phyloP scores from a whole-genome alignment of 805 yeast species.

The Metschnikowia lochheadii region DNA sequence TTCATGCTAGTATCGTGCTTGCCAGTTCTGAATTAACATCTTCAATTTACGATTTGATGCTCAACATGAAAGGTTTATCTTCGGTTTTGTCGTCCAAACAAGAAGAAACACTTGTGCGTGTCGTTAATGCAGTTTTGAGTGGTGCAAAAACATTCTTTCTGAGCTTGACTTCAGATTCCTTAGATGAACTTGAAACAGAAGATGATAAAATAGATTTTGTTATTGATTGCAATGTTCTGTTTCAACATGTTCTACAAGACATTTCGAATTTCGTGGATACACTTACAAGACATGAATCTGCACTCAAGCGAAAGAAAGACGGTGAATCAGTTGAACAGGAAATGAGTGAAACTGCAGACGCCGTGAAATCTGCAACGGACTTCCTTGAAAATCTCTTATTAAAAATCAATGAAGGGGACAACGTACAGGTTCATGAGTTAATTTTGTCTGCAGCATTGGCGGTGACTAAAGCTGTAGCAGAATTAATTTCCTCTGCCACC shows the following conservation, averaged over 20 bases:
- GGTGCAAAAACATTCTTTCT: conserved; percentile 60
- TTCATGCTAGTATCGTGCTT: conserved; percentile 59
- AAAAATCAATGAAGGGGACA: conserved; percentile 52
- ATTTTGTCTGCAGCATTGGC: conserved; percentile 75
- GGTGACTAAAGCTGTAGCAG: conserved; percentile 71
- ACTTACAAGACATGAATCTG: conserved; percentile 28
- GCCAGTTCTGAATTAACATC: conserved; percentile 61
- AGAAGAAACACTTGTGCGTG: conserved; percentile 46
- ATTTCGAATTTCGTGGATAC: conserved; percentile 53
- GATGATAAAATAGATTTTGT: conserved; percentile 70
- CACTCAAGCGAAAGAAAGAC: neutral
- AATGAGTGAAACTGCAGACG: conserved; percentile 65
- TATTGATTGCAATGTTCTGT: conserved; percentile 67
- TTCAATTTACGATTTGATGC: conserved; percentile 56
- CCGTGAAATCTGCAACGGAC: conserved; percentile 62
- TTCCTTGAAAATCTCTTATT: conserved; percentile 52
- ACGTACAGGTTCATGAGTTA: conserved; percentile 69
- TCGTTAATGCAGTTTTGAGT: conserved; percentile 55
- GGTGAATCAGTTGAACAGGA: conserved; percentile 72
- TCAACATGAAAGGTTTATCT: conserved; percentile 66
- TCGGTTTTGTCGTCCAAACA: conserved; percentile 50
- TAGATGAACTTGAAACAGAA: conserved; percentile 51
- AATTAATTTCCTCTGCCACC: conserved; percentile 69
- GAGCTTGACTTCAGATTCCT: conserved; percentile 49
- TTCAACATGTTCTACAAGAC: conserved; percentile 66